Percentiles rank a stretch among this genome's conserved stretches.
These are phyloP conservation scores for Pseudozyma sp. DNA, from an alignment of 1,284 basidiomycete species.

Conservation along the genomic window DNA sequence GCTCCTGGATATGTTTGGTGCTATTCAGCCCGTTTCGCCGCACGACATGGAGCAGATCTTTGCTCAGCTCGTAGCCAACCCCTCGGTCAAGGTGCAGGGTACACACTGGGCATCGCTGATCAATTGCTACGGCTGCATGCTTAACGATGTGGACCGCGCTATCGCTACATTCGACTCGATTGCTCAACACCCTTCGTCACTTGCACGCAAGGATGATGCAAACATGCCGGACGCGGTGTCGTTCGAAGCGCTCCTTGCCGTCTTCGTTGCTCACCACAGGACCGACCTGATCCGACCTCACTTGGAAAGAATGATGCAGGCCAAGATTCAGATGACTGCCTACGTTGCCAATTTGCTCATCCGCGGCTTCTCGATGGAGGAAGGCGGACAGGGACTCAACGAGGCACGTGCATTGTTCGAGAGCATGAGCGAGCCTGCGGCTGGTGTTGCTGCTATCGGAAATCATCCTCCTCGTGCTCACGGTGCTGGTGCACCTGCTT, in stretches of 20 bases:
- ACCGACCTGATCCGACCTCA: constrained; percentile 83
- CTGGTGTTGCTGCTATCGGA: constrained; percentile 86
- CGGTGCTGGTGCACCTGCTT: constrained; percentile 69
- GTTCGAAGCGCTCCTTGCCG: constrained; percentile 91
- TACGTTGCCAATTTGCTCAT: constrained; percentile 96
- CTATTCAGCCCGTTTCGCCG: constrained; percentile 82
- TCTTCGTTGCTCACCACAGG: constrained; percentile 82
- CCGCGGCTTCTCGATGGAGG: constrained; percentile 76
- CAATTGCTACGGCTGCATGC: constrained; percentile 86
- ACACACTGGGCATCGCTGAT: constrained; percentile 93
- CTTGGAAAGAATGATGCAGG: constrained; percentile 75
- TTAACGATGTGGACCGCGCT: constrained; percentile 82
- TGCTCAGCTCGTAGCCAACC: constrained; percentile 74
- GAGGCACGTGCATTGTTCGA: constrained; percentile 77
- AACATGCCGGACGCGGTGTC: constrained; percentile 82
- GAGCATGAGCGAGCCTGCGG: constrained; percentile 83
- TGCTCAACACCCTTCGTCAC: constrained; percentile 70
- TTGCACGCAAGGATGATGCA: constrained; percentile 49
- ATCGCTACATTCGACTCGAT: constrained; percentile 84
- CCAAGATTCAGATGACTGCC: constrained; percentile 87
- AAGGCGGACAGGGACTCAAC: constrained; percentile 74
- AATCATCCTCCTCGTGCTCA: constrained; percentile 78
- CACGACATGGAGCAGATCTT: constrained; percentile 81
- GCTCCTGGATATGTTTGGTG: constrained; percentile 88
- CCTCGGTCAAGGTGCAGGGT: constrained; percentile 77